phyloP scores from a whole-genome alignment of 2,329 filamentous ascomycete genomes.

The Claviceps quebecensis region DNA sequence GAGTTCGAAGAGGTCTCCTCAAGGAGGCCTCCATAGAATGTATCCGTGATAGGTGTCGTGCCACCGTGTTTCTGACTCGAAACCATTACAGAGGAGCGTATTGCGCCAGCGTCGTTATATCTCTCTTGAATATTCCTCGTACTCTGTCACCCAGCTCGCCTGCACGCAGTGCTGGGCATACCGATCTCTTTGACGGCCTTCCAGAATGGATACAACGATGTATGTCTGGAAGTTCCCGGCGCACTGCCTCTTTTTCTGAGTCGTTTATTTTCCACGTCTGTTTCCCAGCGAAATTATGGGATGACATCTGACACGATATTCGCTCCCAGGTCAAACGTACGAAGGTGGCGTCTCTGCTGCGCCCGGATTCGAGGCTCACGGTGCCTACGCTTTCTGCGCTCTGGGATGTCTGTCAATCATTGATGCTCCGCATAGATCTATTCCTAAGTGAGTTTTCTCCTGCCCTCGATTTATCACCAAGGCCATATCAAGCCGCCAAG shows the following conservation, averaged over 20 bases:
- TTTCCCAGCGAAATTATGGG: slow-evolving; percentile 5
- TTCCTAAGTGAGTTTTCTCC: slow-evolving; percentile 47
- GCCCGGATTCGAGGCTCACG: slow-evolving; percentile 83
- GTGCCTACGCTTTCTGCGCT: slow-evolving; percentile 91
- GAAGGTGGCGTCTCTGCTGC: slow-evolving; percentile 85
- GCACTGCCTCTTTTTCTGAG: slow-evolving; percentile 2
- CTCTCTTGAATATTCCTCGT: slow-evolving; percentile 69
- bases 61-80: slow-evolving; percentile 5
- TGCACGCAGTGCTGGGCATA: slow-evolving; percentile 46
- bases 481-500: neutral
- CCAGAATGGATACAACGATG: slow-evolving; percentile 70
- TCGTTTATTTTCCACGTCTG: slow-evolving; percentile 7
- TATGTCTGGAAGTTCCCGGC: slow-evolving; percentile 28
- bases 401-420: slow-evolving; percentile 79
- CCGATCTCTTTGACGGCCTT: slow-evolving; percentile 55
- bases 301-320: slow-evolving; percentile 3
- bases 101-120: slow-evolving; percentile 74
- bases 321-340: slow-evolving; percentile 64
- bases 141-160: slow-evolving; percentile 61
- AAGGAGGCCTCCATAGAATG: neutral
- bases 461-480: neutral
- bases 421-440: slow-evolving; percentile 59
- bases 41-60: slow-evolving; percentile 7
- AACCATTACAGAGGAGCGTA: slow-evolving; percentile 58
- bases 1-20: neutral